Conservation (phyloP, 1,284 basidiomycete species). For the Heterobasidion irregulare region DNA sequence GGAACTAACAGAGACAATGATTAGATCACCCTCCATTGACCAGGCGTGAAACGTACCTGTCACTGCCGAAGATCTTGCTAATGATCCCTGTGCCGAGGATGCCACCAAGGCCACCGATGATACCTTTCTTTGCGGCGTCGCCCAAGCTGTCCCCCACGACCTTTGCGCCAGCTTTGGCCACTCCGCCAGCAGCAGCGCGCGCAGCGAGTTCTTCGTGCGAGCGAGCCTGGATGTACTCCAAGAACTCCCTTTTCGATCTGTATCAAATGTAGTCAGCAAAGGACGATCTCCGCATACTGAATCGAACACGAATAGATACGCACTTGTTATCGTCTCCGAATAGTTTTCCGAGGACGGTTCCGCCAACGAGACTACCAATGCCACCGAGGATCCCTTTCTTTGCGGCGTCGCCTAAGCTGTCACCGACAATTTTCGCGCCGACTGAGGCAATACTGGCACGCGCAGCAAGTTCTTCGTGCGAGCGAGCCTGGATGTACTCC, state of each 20-base stretch:
- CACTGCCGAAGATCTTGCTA: not conserved
- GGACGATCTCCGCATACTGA: not conserved
- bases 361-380: not conserved
- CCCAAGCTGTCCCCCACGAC: not conserved
- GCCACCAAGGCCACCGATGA: not conserved
- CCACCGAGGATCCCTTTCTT: not conserved
- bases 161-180: not conserved
- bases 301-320: not conserved
- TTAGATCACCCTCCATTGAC: too few species aligned
- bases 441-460: not conserved
- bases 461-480: not conserved
- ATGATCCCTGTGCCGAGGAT: not conserved
- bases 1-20: not conserved
- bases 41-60: too few species aligned
- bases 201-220: not conserved
- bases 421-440: not conserved
- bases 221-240: not conserved
- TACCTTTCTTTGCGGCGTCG: not conserved
- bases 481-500: not conserved
- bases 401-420: not conserved
- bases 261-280: not conserved
- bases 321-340: not conserved
- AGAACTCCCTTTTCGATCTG: not conserved
- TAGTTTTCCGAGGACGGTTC: not conserved
- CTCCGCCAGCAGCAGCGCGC: not conserved